These are phyloP conservation scores for Tylopilus sp. DNA, from an alignment of 768 basidiomycete genomes.

Conservation along the genomic window DNA sequence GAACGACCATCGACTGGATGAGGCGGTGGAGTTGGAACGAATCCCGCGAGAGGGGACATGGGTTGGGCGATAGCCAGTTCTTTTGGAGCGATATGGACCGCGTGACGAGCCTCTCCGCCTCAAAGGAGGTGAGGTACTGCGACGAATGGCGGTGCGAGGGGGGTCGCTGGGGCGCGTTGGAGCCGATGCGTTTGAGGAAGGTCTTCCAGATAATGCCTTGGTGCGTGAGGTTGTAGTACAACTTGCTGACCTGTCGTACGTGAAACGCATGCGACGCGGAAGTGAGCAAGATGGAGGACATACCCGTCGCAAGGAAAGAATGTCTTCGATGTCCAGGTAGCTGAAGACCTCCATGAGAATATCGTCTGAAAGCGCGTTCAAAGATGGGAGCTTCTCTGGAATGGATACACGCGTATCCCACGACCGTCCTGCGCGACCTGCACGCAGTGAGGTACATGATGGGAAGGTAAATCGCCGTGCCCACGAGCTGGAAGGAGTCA, in stretches of 20 bases:
- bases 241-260: conserved; percentile 47
- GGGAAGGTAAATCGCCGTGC: conserved; percentile 17
- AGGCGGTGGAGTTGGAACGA: conserved; percentile 30
- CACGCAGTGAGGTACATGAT: conserved; percentile 13
- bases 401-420: conserved; percentile 27
- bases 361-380: conserved; percentile 36
- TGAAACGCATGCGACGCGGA: neutral
- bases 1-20: conserved; percentile 51
- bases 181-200: conserved; percentile 48
- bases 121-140: conserved; percentile 32
- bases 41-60: conserved; percentile 29
- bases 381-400: conserved; percentile 23
- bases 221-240: conserved; percentile 61
- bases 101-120: conserved; percentile 56
- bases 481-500: conserved; percentile 28
- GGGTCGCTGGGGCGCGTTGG: conserved; percentile 60
- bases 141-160: conserved; percentile 49
- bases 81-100: conserved; percentile 58
- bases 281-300: conserved; percentile 6
- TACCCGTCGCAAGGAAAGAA: conserved; percentile 37
- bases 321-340: conserved; percentile 37
- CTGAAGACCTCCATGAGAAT: conserved; percentile 37
- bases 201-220: conserved; percentile 70
- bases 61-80: conserved; percentile 49
- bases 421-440: conserved; percentile 14